Conservation (phyloP, 148 eudicot species). For the Fagopyrum homotropicum region DNA sequence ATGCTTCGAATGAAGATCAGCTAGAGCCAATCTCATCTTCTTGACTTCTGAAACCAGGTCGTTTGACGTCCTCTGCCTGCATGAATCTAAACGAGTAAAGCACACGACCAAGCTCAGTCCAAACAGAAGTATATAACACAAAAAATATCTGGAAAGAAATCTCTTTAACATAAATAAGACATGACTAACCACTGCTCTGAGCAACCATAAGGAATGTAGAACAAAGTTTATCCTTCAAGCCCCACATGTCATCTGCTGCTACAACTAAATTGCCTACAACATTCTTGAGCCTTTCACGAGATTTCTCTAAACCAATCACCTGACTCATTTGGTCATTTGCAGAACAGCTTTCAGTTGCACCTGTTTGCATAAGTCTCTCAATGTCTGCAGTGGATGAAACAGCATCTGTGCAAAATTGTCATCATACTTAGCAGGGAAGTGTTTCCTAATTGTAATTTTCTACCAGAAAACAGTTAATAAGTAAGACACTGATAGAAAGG, state of each 20-base stretch:
- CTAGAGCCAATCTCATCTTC: conserved; percentile 41
- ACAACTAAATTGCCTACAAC: conserved; percentile 41
- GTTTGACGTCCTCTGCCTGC: conserved; percentile 37
- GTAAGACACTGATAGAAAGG: no score
- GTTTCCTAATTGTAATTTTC: no score
- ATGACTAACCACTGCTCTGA: conserved; percentile 56
- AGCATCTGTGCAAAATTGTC: conserved; percentile 34
- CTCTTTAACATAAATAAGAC: neutral
- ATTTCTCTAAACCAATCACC: conserved; percentile 26
- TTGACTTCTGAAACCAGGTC: conserved; percentile 47
- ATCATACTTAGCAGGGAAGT: neutral
- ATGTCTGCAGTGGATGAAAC: conserved; percentile 33
- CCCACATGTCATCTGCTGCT: conserved; percentile 49
- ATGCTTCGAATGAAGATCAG: conserved; percentile 61
- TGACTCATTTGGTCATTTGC: conserved; percentile 30
- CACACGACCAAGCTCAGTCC: conserved; percentile 4
- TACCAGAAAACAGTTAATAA: no score
- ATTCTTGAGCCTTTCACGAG: conserved; percentile 34
- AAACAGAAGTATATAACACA: neutral
- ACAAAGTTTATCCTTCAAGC: conserved; percentile 46
- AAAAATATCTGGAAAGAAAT: neutral
- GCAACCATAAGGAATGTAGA: conserved; percentile 35
- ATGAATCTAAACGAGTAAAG: conserved; percentile 35
- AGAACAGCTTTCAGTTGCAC: conserved; percentile 75
- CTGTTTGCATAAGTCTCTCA: conserved; percentile 56